These are phyloP conservation scores for Diversispora epigaea DNA, from an alignment of 192 early-diverging fungal species.

Conservation along the genomic window DNA sequence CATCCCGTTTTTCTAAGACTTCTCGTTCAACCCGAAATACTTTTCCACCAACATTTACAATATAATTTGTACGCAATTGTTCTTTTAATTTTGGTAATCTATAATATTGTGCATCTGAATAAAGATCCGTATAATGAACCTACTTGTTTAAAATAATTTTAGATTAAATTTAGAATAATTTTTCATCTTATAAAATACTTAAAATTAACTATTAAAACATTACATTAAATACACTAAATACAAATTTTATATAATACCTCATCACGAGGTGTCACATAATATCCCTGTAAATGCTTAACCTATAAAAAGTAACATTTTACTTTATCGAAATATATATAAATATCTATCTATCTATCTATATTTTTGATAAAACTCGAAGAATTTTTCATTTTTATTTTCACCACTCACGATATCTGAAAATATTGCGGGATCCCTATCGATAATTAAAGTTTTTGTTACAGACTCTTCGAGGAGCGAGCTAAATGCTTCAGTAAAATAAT, in stretches of 20 bases:
- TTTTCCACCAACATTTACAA: slow-evolving; percentile 56
- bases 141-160: slow-evolving; percentile 1
- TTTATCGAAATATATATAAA: neutral
- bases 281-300: slow-evolving; percentile 54
- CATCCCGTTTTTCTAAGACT: slow-evolving; percentile 46
- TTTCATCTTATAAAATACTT: neutral
- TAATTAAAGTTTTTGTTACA: slow-evolving; percentile 39
- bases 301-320: neutral
- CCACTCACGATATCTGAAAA: slow-evolving; percentile 49
- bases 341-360: neutral
- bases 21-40: slow-evolving; percentile 50
- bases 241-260: slow-evolving; percentile 40
- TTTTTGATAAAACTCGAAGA: neutral
- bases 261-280: slow-evolving; percentile 47
- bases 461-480: slow-evolving; percentile 31
- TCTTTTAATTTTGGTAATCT: slow-evolving; percentile 35
- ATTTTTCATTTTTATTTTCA: neutral
- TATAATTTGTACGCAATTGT: slow-evolving; percentile 35
- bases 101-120: slow-evolving; percentile 42
- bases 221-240: neutral
- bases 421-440: slow-evolving; percentile 54
- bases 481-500: slow-evolving; percentile 23
- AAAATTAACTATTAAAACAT: no score
- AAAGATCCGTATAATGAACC: slow-evolving; percentile 42
- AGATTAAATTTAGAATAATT: neutral